phyloP scores from a whole-genome alignment of 1,284 basidiomycete species.

The Schizophyllum commune region DNA sequence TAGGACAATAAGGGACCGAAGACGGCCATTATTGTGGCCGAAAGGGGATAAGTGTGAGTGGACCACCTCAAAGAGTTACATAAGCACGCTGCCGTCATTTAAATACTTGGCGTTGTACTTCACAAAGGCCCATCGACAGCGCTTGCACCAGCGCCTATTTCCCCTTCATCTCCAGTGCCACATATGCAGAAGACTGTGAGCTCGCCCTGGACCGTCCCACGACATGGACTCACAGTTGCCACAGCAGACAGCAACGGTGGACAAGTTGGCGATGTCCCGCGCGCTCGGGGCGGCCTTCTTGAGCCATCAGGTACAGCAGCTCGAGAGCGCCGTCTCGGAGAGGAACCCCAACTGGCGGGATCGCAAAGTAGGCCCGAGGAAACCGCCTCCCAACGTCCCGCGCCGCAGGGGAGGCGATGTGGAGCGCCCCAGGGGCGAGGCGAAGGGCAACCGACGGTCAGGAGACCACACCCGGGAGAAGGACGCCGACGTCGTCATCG shows the following conservation, averaged over 20 bases:
- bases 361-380: constrained; percentile 22
- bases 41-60: not conserved
- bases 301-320: constrained; percentile 75
- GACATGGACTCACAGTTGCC: not conserved
- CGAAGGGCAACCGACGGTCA: constrained; percentile 22
- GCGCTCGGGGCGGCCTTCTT: constrained; percentile 78
- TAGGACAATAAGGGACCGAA: too few species aligned
- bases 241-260: not conserved
- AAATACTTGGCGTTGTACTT: too few species aligned
- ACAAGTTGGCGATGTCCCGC: constrained; percentile 68
- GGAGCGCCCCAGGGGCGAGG: constrained; percentile 17
- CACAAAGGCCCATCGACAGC: too few species aligned
- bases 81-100: not conserved
- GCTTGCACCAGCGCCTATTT: too few species aligned
- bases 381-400: constrained; percentile 15
- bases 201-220: not conserved
- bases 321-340: constrained; percentile 51
- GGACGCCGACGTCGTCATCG: constrained; percentile 69
- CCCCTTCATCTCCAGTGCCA: too few species aligned
- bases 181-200: not conserved
- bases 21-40: too few species aligned
- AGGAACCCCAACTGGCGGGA: not conserved
- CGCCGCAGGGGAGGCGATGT: constrained; percentile 15
- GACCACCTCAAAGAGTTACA: not conserved
- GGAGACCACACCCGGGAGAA: constrained; percentile 33